A percentile compares a stretch with the other conserved stretches of the same genome.
phyloP scores from a whole-genome alignment of 768 basidiomycete species.

The Punctularia strigosozonata region DNA sequence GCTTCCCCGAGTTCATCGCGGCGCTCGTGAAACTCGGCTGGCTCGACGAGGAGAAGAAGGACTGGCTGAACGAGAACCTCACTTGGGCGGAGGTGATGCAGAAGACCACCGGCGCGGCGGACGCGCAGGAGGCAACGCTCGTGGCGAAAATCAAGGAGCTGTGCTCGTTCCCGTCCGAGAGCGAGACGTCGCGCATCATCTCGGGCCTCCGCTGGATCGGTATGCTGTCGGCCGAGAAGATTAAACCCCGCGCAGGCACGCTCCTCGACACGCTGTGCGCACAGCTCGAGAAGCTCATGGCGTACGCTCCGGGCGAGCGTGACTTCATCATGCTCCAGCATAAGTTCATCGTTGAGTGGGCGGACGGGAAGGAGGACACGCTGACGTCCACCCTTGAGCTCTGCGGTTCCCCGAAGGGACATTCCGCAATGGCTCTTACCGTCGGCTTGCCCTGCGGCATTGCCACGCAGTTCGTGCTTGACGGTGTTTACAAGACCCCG shows the following conservation, averaged over 20 bases:
- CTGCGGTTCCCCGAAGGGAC: slow-evolving; percentile 69
- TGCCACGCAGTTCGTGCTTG: slow-evolving; percentile 83
- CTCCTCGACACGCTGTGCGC: slow-evolving; percentile 92
- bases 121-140: slow-evolving; percentile 66
- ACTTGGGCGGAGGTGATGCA: slow-evolving; percentile 82
- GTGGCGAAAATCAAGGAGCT: slow-evolving; percentile 58
- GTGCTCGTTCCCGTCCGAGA: slow-evolving; percentile 58
- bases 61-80: slow-evolving; percentile 62
- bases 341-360: slow-evolving; percentile 89
- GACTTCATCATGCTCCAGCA: slow-evolving; percentile 98
- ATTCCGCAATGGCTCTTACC: slow-evolving; percentile 84
- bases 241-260: slow-evolving; percentile 53
- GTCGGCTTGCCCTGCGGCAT: slow-evolving; percentile 94
- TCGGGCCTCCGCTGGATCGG: slow-evolving; percentile 92
- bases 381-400: slow-evolving; percentile 86
- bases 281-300: slow-evolving; percentile 83
- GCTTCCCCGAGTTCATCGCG: slow-evolving; percentile 91
- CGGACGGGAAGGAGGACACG: slow-evolving; percentile 74
- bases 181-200: slow-evolving; percentile 67
- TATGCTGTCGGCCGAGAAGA: slow-evolving; percentile 64
- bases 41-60: slow-evolving; percentile 65
- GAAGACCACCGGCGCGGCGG: slow-evolving; percentile 56
- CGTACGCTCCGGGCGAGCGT: slow-evolving; percentile 81
- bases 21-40: slow-evolving; percentile 82
- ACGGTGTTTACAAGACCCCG: slow-evolving; percentile 65